Evolutionary conservation across 139 green algal genomes (phyloP).

Genomic region (Edaphochlamys debaryana): DNA sequence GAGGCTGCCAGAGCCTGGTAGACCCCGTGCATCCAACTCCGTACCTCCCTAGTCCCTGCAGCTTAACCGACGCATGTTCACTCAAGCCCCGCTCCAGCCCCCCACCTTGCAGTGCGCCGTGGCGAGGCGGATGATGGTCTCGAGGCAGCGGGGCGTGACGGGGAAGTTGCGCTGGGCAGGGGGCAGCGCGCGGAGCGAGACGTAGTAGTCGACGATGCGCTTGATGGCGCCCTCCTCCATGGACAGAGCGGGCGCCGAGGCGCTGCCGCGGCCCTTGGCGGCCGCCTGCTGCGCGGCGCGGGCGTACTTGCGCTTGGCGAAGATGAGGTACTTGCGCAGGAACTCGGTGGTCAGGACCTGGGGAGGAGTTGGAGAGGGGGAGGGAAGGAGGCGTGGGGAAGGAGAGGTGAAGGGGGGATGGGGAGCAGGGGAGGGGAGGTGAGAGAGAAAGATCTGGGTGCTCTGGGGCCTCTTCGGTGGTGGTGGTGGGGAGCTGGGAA

Average conservation of each 20-base stretch:
- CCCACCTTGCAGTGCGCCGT: constrained; percentile 93
- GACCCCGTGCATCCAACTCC: no score
- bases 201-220: constrained; percentile 87
- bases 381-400: no score
- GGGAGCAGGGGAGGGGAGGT: no score
- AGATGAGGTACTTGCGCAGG: constrained; percentile 82
- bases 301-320: constrained; percentile 60
- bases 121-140: constrained; percentile 96
- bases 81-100: no score
- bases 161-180: constrained; percentile 58
- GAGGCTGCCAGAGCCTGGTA: no score
- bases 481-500: no score
- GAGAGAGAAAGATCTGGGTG: no score
- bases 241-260: background rate
- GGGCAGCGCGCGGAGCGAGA: constrained; percentile 72
- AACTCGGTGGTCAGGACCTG: constrained; percentile 74
- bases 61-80: no score
- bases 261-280: constrained; percentile 9
- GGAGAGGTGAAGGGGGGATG: no score
- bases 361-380: no score
- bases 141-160: constrained; percentile 89
- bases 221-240: constrained; percentile 62
- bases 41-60: no score
- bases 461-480: no score
- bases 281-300: constrained; percentile 23